Evolutionary conservation across 2,329 filamentous ascomycete genomes (phyloP), one percentile per base, ranked within the genome.

Genomic region (Aspergillus cejpii): DNA sequence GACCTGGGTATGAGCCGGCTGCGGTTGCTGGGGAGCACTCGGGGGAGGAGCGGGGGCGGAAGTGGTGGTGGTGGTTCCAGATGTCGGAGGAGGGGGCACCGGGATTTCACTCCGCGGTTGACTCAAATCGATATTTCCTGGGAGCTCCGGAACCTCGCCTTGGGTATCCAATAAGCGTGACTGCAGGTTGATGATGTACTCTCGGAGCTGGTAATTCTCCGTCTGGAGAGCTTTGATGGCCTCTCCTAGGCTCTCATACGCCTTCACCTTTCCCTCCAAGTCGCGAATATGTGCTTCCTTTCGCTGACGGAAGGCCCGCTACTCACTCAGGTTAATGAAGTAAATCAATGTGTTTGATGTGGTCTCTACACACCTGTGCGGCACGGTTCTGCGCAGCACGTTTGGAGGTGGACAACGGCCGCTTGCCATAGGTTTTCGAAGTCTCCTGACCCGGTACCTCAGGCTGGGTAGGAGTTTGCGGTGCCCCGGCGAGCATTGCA

Each of bases 221-320:
- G 80, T 75, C 62, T 95, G 87, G 20, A 94, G 72, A n/a, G 77
- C 72, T 66, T 94, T 92, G 68, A 80, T 88, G 44, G 79, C 80
- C 51, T 85, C 79, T 54, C 89, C 85, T 67, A 95, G 79, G 14
- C 81, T 77, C 55, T 80, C 77, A 54, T 81, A 86, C 23, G 92
- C 87, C 59, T 87, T 83, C 41, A 96, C 88, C 64, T 97, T 87
- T 63, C 92, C 85, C 69, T 98, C 92, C 5, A 98, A 78, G 66
- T 94, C 94, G 74, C 94, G 94, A 67, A 98, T 98, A 66, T 98
- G 96, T 37, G 87, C 87, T 69, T 98, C 92, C 66, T 98, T 98
- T 51, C 92, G 85, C 71, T 97, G 90, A 33, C 92, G 87, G 70
- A 98, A 98, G 33, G 92, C 92, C 65, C 92, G 82, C 91, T 98